Evolutionary conservation across 306 rosid genomes (phyloP).

Genomic region (Trichosanthes cucumerina): DNA sequence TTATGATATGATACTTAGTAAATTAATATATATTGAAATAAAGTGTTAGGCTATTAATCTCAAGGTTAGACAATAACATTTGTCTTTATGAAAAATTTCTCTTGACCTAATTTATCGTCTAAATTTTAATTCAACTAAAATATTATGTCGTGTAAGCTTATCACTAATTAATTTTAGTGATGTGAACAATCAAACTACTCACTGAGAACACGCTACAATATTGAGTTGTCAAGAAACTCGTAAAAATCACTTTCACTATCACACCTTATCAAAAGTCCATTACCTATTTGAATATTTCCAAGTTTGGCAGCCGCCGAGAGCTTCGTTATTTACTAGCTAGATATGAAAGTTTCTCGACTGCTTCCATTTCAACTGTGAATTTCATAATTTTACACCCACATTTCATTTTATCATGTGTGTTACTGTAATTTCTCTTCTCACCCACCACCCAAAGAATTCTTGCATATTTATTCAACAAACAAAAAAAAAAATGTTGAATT

Average conservation of each 20-base stretch:
- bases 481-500: not conserved
- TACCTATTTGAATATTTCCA: not conserved
- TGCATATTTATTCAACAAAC: not conserved
- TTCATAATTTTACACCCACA: not conserved
- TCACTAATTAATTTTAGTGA: too few species aligned
- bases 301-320: not conserved
- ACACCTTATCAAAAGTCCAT: not conserved
- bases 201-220: too few species aligned
- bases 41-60: not conserved
- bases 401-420: too few species aligned
- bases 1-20: too few species aligned
- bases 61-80: not conserved
- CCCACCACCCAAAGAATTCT: not conserved
- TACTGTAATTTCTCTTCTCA: not conserved
- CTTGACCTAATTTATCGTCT: too few species aligned
- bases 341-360: not conserved
- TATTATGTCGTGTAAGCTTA: too few species aligned
- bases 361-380: not conserved
- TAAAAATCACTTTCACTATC: not conserved
- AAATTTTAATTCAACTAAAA: too few species aligned
- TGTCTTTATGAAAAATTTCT: too few species aligned
- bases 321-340: not conserved
- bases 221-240: not conserved
- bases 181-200: too few species aligned
- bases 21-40: too few species aligned